A percentile compares a stretch with the other conserved stretches of the same genome.
These are phyloP conservation scores for Piper longum DNA, from an alignment of 164 flowering plant genomes.

Conservation along the genomic window DNA sequence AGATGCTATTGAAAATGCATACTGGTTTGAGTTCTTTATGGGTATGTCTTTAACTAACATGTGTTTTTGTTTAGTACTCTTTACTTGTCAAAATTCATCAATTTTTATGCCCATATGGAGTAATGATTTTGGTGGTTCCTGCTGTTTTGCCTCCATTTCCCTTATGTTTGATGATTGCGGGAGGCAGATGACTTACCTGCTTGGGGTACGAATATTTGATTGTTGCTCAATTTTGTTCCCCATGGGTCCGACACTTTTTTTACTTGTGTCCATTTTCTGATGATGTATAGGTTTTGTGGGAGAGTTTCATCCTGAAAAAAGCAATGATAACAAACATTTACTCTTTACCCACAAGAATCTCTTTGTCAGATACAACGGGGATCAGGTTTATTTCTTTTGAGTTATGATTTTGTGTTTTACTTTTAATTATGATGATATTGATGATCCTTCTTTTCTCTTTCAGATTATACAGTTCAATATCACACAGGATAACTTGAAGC, in stretches of 20 bases:
- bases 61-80: conserved; percentile 1
- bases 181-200: conserved; percentile 83
- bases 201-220: conserved; percentile 59
- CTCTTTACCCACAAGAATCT: conserved; percentile 75
- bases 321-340: conserved; percentile 57
- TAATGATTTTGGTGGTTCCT: conserved; percentile 3
- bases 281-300: conserved; percentile 68
- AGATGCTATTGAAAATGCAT: conserved; percentile 84
- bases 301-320: conserved; percentile 62
- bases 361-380: conserved; percentile 52
- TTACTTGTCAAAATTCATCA: neutral
- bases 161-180: conserved; percentile 9
- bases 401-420: neutral
- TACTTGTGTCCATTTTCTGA: neutral
- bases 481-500: conserved; percentile 64
- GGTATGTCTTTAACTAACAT: conserved; percentile 34
- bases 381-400: conserved; percentile 45
- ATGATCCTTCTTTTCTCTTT: conserved; percentile 8
- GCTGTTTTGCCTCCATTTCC: conserved; percentile 5
- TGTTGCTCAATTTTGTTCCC: neutral
- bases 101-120: neutral
- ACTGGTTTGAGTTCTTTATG: conserved; percentile 97
- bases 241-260: neutral
- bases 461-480: conserved; percentile 95
- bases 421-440: neutral